These are phyloP conservation scores for Boletus sp. DNA, from an alignment of 1,284 basidiomycete genomes.

Conservation along the genomic window DNA sequence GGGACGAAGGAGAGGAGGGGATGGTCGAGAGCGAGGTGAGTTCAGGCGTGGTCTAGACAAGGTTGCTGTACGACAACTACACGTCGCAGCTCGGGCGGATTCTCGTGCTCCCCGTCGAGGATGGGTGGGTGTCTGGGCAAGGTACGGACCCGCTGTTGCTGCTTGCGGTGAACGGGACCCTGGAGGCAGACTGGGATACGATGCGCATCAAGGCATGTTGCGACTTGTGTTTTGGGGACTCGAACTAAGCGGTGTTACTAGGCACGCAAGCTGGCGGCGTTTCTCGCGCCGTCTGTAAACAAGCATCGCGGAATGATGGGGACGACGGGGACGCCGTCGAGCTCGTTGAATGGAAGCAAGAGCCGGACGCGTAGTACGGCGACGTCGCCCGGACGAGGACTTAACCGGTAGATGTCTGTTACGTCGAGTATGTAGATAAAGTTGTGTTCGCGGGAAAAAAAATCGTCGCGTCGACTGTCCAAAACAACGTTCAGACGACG, in stretches of 20 bases:
- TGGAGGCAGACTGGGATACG: slow-evolving; percentile 57
- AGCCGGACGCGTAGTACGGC: slow-evolving; percentile 28
- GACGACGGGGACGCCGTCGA: not conserved
- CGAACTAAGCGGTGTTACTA: slow-evolving; percentile 28
- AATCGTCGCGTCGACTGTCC: not conserved
- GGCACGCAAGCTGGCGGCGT: slow-evolving; percentile 50
- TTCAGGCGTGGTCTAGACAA: no score
- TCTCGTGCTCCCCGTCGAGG: slow-evolving; percentile 59
- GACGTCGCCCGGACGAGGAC: slow-evolving; percentile 30
- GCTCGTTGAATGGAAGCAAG: slow-evolving; percentile 19
- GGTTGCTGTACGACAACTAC: slow-evolving; percentile 3
- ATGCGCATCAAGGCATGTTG: slow-evolving; percentile 54
- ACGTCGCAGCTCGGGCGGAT: slow-evolving; percentile 58
- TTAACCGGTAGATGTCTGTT: slow-evolving; percentile 12
- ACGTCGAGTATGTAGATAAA: not conserved
- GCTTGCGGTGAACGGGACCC: slow-evolving; percentile 60
- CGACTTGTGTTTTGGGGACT: not conserved
- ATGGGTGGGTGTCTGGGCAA: slow-evolving; percentile 25
- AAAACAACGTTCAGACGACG: not conserved
- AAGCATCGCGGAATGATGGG: slow-evolving; percentile 34
- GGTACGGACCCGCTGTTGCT: slow-evolving; percentile 53
- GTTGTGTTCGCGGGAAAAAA: slow-evolving; percentile 23
- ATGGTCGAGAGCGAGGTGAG: slow-evolving; percentile 72
- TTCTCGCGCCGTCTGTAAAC: slow-evolving; percentile 41
- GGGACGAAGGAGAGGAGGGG: slow-evolving; percentile 43